Conservation (phyloP, 2,329 filamentous ascomycete species). For the Claviceps maximensis region DNA sequence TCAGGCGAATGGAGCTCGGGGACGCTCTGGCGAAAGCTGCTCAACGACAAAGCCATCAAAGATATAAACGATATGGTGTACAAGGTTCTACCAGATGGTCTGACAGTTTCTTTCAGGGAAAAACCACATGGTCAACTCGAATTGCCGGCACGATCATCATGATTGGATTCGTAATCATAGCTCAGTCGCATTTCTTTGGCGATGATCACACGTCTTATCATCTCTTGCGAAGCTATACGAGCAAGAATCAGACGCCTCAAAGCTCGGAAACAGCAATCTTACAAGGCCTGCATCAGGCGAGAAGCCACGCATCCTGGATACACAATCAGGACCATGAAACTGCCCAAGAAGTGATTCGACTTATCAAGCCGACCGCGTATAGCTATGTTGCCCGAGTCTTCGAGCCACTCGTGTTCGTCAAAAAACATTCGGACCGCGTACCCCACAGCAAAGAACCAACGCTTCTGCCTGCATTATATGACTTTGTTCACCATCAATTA, state of each 20-base stretch:
- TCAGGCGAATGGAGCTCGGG: conserved; percentile 60
- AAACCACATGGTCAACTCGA: conserved; percentile 54
- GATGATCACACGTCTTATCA: conserved; percentile 31
- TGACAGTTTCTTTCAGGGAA: conserved; percentile 49
- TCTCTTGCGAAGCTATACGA: conserved; percentile 13
- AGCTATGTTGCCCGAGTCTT: conserved; percentile 64
- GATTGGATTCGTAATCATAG: conserved; percentile 56
- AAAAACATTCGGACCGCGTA: conserved; percentile 54
- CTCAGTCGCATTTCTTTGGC: conserved; percentile 69
- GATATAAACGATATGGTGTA: conserved; percentile 12
- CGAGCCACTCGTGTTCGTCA: conserved; percentile 60
- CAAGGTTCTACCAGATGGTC: conserved; percentile 32
- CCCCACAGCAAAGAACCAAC: conserved; percentile 29
- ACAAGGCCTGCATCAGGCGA: conserved; percentile 56
- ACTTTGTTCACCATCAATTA: conserved; percentile 51
- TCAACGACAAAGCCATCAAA: conserved; percentile 23
- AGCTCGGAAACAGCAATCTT: conserved; percentile 28
- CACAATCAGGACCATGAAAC: conserved; percentile 67
- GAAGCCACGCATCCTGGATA: conserved; percentile 66
- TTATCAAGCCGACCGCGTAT: conserved; percentile 57
- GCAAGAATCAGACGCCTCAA: conserved; percentile 12
- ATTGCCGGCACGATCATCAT: conserved; percentile 64
- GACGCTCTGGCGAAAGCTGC: conserved; percentile 52
- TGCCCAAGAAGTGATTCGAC: conserved; percentile 61
- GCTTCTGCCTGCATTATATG: conserved; percentile 35